Percentiles rank a stretch among this genome's conserved stretches.
Evolutionary conservation across 306 rosid genomes (phyloP).

Genomic region (Lablab purpureus): DNA sequence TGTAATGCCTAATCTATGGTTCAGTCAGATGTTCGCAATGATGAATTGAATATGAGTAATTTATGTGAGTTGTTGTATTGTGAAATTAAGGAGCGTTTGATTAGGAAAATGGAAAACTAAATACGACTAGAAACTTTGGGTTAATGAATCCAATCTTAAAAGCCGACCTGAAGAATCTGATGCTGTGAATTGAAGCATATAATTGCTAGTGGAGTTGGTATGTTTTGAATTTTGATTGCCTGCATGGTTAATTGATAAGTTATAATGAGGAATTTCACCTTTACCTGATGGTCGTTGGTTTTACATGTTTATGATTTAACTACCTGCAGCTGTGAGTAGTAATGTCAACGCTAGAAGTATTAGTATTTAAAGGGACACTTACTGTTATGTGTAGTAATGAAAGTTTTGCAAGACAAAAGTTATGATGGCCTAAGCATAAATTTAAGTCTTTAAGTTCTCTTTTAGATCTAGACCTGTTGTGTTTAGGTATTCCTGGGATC

Average conservation of each 20-base stretch:
- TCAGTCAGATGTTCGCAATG: neutral
- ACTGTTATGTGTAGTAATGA: neutral
- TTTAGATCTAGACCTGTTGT: neutral
- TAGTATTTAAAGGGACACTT: constrained; percentile 8
- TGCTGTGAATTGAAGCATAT: constrained; percentile 11
- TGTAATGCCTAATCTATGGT: neutral
- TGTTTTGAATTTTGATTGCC: neutral
- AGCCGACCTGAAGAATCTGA: neutral
- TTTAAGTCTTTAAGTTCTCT: neutral
- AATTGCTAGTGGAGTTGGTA: constrained; percentile 6
- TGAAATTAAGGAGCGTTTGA: neutral
- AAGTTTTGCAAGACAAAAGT: neutral
- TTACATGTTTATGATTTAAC: neutral
- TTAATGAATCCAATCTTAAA: neutral
- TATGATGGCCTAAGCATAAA: neutral
- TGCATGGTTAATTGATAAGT: neutral
- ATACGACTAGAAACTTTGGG: neutral
- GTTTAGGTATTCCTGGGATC: neutral
- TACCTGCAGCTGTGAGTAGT: constrained; percentile 3
- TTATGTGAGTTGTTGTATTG: neutral
- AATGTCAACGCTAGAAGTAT: constrained; percentile 13
- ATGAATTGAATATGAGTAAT: neutral
- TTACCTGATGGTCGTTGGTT: neutral
- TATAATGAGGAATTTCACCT: constrained; percentile 1
- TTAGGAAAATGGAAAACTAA: neutral